Conservation (phyloP, 202 grass and related monocot genomes). For the Thinopyrum obtusiflorum region DNA sequence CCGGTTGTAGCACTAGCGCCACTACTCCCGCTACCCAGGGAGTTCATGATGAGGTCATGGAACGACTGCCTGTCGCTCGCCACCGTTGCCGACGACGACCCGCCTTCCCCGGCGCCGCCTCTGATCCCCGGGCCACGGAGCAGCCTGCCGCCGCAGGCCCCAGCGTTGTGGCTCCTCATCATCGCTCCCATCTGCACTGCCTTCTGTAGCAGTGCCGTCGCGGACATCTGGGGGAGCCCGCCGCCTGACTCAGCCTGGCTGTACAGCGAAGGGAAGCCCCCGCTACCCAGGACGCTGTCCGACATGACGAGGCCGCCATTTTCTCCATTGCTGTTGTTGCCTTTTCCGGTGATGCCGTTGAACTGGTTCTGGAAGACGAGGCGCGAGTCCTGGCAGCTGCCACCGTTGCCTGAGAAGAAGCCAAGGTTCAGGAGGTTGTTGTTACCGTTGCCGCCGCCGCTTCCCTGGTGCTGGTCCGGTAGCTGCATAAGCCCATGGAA, state of each 20-base stretch:
- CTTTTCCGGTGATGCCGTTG: conserved; percentile 20
- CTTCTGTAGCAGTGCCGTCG: conserved; percentile 82
- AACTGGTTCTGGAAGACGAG: conserved; percentile 52
- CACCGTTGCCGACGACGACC: background rate
- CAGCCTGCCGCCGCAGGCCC: conserved; percentile 15
- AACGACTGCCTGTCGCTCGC: conserved; percentile 50
- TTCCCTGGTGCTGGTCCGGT: conserved; percentile 50
- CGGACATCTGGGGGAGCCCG: conserved; percentile 60
- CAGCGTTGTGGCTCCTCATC: conserved; percentile 30
- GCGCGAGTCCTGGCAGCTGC: conserved; percentile 36
- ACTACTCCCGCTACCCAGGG: conserved; percentile 33
- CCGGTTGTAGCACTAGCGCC: background rate
- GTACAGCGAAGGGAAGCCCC: conserved; percentile 41
- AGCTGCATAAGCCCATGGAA: conserved; percentile 77
- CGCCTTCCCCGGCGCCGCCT: conserved; percentile 23
- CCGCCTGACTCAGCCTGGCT: conserved; percentile 13
- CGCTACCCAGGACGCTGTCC: background rate
- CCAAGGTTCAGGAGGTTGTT: conserved; percentile 68
- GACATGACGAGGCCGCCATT: conserved; percentile 15
- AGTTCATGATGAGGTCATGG: conserved; percentile 79
- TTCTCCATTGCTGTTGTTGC: background rate
- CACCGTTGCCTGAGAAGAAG: conserved; percentile 53
- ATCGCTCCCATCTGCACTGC: conserved; percentile 85
- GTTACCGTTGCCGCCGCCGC: conserved; percentile 7
- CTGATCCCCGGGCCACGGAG: conserved; percentile 38